These are phyloP conservation scores for Stentor coeruleus DNA, from an alignment of 73 alveolate genomes.

Conservation along the genomic window DNA sequence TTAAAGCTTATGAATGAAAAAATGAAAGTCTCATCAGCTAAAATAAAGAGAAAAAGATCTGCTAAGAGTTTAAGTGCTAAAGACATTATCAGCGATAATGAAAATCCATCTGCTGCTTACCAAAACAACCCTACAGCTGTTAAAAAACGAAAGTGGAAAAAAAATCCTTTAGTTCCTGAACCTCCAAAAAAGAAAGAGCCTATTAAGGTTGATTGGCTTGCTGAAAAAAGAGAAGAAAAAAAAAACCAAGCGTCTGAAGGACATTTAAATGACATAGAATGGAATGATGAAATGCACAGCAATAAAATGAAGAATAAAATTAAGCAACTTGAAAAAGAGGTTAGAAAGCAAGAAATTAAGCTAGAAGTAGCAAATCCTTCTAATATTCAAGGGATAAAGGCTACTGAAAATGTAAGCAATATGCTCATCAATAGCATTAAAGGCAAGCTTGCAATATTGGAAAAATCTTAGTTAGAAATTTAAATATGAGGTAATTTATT, in stretches of 20 bases:
- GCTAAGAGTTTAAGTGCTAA: neutral
- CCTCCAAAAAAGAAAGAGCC: slow-evolving; percentile 13
- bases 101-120: too few species aligned
- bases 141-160: neutral
- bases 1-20: neutral
- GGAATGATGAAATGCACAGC: neutral
- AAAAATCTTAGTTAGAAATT: too few species aligned
- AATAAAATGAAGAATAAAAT: neutral
- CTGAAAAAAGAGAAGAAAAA: neutral
- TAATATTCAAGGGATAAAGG: neutral
- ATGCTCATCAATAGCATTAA: slow-evolving; percentile 6
- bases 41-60: neutral
- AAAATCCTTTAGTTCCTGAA: slow-evolving; percentile 20
- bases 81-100: neutral
- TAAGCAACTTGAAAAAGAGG: neutral
- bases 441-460: slow-evolving; percentile 13
- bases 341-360: neutral
- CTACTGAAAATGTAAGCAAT: neutral
- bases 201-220: neutral
- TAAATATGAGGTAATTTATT: too few species aligned
- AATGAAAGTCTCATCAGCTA: neutral
- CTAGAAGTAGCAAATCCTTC: neutral
- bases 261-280: neutral
- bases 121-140: neutral
- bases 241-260: neutral